Base-by-base conservation (phyloP, 805 yeast genomes). In the Candida xiaguanensis region DNA sequence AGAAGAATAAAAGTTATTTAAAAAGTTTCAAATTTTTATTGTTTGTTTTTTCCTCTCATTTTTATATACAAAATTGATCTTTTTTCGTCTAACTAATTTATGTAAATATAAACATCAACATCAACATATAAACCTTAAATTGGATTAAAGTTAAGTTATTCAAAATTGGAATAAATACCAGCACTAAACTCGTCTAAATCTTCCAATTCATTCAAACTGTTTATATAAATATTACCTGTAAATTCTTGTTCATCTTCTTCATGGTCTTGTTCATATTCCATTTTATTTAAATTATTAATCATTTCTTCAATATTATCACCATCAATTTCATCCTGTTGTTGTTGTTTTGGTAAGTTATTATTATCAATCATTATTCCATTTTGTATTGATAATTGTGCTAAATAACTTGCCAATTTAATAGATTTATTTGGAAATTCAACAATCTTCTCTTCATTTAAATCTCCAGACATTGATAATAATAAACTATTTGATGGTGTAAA, bases 171-270 rank as follows among this genome's bases (percentile, higher is more conserved):
- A 59, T 90, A 90, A 7, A 90, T 90, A 48, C 88, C 74, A 4
- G 97, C 97, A 62, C 95, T 82, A 49, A 90, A 73, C 44, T 88
- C 96, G 48, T 86, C 95, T 41, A 90, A 71, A 46, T 81, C 88
- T 13, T 77, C 80, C 23, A 61, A 50, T 28, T 58, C 61, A 48
- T 65, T 65, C 41, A 66, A 45, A 38, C 45, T 57, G 49, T 63
- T 66, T 25, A 68, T 51, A 46, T 59, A 68, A 12, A 57, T 52
- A 44, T 68, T 68, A 9, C 73, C 74, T 1, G 59, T 41, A 15
- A 55, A 42, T 30, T 59, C 58, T 7, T 41, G 40, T n/a, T 46
- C 39, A 9, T 38, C 40, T 5, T 46, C 42, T 16, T 45, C 46
- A 8, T 48, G 45, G 8, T 20, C 7, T 11, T 23, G 14, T 26